Evolutionary conservation across 345 rosid species (phyloP).

Genomic region (Linum trigynum): DNA sequence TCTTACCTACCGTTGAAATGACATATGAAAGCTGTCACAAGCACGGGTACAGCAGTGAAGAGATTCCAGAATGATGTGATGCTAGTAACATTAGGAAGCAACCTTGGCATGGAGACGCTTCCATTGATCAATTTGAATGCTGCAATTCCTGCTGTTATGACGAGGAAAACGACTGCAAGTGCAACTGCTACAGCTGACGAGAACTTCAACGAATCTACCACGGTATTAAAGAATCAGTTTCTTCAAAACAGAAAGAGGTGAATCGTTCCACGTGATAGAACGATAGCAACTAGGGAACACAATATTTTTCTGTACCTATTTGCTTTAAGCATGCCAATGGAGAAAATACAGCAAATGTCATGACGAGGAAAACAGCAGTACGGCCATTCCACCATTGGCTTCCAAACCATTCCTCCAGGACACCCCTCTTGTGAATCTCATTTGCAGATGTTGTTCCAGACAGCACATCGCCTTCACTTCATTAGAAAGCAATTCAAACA

Average conservation of each 20-base stretch:
- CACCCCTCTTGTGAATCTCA: slow-evolving; percentile 7
- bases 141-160: slow-evolving; percentile 16
- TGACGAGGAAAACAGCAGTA: slow-evolving; percentile 6
- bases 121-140: slow-evolving; percentile 10
- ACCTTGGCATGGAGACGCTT: slow-evolving; percentile 8
- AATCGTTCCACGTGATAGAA: too few species aligned
- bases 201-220: background rate
- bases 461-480: slow-evolving; percentile 13
- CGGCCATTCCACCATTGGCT: slow-evolving; percentile 20
- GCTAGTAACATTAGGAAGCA: slow-evolving; percentile 16
- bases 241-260: background rate
- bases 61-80: slow-evolving; percentile 17
- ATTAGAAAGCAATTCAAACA: too few species aligned
- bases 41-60: slow-evolving; percentile 18
- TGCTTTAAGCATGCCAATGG: slow-evolving; percentile 13
- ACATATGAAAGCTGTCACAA: slow-evolving; percentile 22
- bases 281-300: too few species aligned
- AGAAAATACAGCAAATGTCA: slow-evolving; percentile 10
- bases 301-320: background rate
- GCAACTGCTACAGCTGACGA: slow-evolving; percentile 7
- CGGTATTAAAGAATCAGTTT: too few species aligned
- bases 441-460: slow-evolving; percentile 5
- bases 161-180: slow-evolving; percentile 20
- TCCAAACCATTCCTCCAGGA: slow-evolving; percentile 19
- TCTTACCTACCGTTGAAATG: slow-evolving; percentile 16